Evolutionary conservation across 441 rosid species (phyloP), one percentile per base, ranked within the genome.

Genomic region (Macaranga tanarius): DNA sequence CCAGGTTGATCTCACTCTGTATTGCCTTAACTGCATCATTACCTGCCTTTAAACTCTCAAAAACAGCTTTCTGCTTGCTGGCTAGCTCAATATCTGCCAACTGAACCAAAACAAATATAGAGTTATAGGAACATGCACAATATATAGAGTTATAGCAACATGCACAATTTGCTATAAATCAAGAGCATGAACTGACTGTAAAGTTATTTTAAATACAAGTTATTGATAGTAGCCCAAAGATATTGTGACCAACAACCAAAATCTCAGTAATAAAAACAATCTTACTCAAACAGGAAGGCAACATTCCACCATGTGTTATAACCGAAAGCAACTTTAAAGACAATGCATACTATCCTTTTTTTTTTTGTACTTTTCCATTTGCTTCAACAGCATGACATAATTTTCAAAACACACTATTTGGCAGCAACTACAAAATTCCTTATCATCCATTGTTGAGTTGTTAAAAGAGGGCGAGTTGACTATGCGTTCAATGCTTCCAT

Each of bases 1-100:
- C 96, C 67, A 90, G 71, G 74, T 89, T 89, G 73, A 94, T 78
- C 84, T 92, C 97, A 59, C 95, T 89, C 78, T 94, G 97, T 67
- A 92, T 85, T 15, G 96, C 97, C 80, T 90, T 95, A 52, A 92
- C 88, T 59, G 93, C 96, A 79, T 65, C 83, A 44, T 64, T 90
- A 74, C 97, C 99, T 0, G 94, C 77, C 82, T 91, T 92, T 69
- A 92, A 84, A 76, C 98, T 92, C 75, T 95, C 97, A 81, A 91
- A 95, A 13, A 95, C 96, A 12, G 97, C 94, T 50, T 87, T 92
- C 79, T 91, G 99, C 84, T 92, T 95, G 88, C 96, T 92, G 56
- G 93, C 77, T 51, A 95, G 86, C 72, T 95, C 99, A 76, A 95
- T 90, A 85, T 95, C 98, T 73, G 96, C 93, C 84, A 95, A 82